Base-by-base conservation (phyloP, 2,329 filamentous ascomycete species). In the Sarocladium strictum region DNA sequence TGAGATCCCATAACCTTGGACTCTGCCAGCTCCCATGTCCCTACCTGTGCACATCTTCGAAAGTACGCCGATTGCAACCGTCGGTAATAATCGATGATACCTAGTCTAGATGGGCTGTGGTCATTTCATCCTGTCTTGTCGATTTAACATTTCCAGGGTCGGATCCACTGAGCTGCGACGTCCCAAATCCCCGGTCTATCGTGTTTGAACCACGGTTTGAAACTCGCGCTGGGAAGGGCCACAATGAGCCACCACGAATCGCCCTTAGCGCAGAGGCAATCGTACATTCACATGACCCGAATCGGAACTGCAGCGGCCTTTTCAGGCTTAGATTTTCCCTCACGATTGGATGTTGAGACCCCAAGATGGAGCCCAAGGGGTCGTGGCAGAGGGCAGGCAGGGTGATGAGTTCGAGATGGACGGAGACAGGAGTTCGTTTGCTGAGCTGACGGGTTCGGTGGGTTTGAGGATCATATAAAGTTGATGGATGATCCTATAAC, bases 151-250 rank as follows among this genome's bases (percentile, higher is more conserved):
- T 43, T 43, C 23, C n/a, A 11, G 43, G 23, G 24, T 6, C 5
- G 29, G n/a, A 23, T 17, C 43, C 43, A 47, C 43, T 17, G 21
- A 47, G 24, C 43, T 47, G 43, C 43, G 43, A 47, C 43, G 43
- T 47, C 43, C 43, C 43, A 47, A 12, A 47, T 47, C 43, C 43
- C 43, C 29, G 23, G 40, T 17, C 43, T 15, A 7, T 47, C 14
- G 24, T 29, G 43, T 47, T 29, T 47, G 43, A 47, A 47, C 43
- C 43, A 47, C 43, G 43, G 43, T 27, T 29, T 47, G 43, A 47
- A 47, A 47, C 43, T 47, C 43, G 24, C 43, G 24, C 43, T 47
- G 35, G 35, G 12, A 38, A 5, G 35, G 35, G 35, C n/a, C 35
- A 38, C 9, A 15, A 7, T n/a, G 17, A 15, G 15, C n/a, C 35